Conservation (phyloP, 208 protist species). For the Leishmania mexicana region DNA sequence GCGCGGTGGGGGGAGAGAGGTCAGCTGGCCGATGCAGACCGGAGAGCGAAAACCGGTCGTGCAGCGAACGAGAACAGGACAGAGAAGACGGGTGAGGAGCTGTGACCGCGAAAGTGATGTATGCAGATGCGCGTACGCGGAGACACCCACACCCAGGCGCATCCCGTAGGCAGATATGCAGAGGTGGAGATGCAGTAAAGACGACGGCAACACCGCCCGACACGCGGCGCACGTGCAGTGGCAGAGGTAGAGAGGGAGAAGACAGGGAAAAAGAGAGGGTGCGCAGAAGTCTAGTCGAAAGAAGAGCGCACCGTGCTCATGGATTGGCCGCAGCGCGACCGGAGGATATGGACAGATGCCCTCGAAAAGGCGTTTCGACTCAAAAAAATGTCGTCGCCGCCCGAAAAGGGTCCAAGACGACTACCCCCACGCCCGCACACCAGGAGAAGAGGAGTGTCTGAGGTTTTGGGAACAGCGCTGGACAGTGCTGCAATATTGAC, state of each 20-base stretch:
- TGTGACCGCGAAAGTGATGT: background rate
- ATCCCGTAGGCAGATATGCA: background rate
- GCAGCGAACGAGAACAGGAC: background rate
- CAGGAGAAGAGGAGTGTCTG: background rate
- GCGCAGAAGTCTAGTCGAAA: background rate
- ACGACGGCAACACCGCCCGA: background rate
- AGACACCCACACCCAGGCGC: background rate
- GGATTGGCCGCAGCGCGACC: background rate
- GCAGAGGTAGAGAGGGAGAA: background rate
- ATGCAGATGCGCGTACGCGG: background rate
- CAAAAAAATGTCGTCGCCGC: background rate
- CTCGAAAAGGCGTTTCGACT: background rate
- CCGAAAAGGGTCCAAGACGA: background rate
- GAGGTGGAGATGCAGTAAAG: background rate
- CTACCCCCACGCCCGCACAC: background rate
- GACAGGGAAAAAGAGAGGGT: background rate
- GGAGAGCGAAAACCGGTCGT: background rate
- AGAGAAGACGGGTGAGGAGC: background rate
- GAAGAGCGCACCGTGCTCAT: background rate
- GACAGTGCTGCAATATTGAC: background rate
- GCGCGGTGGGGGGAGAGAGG: background rate
- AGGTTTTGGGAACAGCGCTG: background rate
- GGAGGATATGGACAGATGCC: background rate
- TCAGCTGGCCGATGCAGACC: background rate
- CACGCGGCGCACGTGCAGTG: background rate